Conservation (phyloP, 192 early-diverging fungal genomes). For the Dissophora ornata region DNA sequence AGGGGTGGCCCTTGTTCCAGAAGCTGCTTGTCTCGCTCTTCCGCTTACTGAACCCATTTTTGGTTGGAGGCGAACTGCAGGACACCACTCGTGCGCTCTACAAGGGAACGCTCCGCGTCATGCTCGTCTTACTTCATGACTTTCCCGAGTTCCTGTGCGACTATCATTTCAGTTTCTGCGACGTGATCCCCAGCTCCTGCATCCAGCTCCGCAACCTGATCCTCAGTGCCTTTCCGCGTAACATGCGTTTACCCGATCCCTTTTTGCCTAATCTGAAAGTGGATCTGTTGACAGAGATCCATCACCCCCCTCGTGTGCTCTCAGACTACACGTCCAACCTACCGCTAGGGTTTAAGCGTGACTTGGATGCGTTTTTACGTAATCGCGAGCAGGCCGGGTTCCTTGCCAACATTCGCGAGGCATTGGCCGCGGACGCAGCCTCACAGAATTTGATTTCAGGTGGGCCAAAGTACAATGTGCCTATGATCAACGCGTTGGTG, state of each 20-base stretch:
- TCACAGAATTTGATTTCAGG: constrained; percentile 48
- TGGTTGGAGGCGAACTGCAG: constrained; percentile 74
- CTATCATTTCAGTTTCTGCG: constrained; percentile 91
- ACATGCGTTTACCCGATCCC: constrained; percentile 97
- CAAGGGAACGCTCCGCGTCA: constrained; percentile 86
- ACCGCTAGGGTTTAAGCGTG: constrained; percentile 71
- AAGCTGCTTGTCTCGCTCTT: constrained; percentile 84
- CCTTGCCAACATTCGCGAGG: constrained; percentile 64
- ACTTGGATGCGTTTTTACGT: constrained; percentile 79
- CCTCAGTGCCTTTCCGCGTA: constrained; percentile 94
- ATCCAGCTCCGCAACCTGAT: constrained; percentile 97
- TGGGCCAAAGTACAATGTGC: constrained; percentile 76
- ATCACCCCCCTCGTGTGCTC: constrained; percentile 84
- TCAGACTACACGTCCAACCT: constrained; percentile 83
- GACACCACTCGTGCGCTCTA: constrained; percentile 87
- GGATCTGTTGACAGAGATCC: constrained; percentile 88
- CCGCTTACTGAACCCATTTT: constrained; percentile 87
- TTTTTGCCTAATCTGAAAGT: constrained; percentile 96
- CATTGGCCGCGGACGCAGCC: constrained; percentile 55
- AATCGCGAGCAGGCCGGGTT: constrained; percentile 66
- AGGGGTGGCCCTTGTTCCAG: constrained; percentile 91
- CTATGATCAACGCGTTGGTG: constrained; percentile 88
- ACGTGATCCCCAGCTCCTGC: constrained; percentile 90
- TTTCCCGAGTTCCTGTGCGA: constrained; percentile 98
- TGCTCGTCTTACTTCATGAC: constrained; percentile 94